These are phyloP conservation scores for Biscogniauxia mediterranea DNA, from an alignment of 2,329 filamentous ascomycete species.

Conservation along the genomic window DNA sequence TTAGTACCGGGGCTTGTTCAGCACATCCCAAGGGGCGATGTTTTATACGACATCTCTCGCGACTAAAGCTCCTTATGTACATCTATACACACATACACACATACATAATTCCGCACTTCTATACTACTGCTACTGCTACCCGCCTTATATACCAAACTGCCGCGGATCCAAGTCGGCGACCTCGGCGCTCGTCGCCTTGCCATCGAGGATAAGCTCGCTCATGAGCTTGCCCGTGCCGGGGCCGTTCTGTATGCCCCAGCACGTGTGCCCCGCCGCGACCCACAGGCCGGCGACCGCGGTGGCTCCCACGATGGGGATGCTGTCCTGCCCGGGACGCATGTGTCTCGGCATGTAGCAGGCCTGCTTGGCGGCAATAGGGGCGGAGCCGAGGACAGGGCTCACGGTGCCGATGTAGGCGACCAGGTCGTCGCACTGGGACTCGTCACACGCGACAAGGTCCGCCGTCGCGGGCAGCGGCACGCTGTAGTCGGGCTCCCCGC, in stretches of 20 bases:
- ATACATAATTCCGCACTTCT: background rate
- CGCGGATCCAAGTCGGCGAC: slow-evolving; percentile 66
- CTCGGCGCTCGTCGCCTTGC: slow-evolving; percentile 64
- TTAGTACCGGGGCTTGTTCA: no score
- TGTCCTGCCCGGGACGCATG: slow-evolving; percentile 56
- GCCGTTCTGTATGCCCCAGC: slow-evolving; percentile 97
- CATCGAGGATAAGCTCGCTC: slow-evolving; percentile 76
- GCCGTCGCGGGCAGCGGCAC: slow-evolving; percentile 74
- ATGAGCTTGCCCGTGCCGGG: slow-evolving; percentile 82
- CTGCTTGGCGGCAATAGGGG: slow-evolving; percentile 72
- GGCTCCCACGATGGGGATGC: slow-evolving; percentile 72
- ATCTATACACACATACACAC: background rate
- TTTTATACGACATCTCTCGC: no score
- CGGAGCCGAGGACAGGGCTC: slow-evolving; percentile 62
- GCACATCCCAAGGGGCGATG: no score
- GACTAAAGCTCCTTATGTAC: no score
- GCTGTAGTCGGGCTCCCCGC: slow-evolving; percentile 77
- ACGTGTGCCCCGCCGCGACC: slow-evolving; percentile 88
- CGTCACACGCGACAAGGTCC: slow-evolving; percentile 74
- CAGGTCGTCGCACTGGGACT: slow-evolving; percentile 78
- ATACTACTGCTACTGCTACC: background rate
- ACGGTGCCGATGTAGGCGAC: slow-evolving; percentile 72
- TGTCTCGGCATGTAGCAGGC: slow-evolving; percentile 92
- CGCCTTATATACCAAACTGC: slow-evolving; percentile 52
- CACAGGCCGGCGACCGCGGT: slow-evolving; percentile 72